A percentile compares a stretch with the other conserved stretches of the same genome.
Evolutionary conservation across 2,329 filamentous ascomycete genomes (phyloP).

Genomic region (Cladophialophora yegresii): DNA sequence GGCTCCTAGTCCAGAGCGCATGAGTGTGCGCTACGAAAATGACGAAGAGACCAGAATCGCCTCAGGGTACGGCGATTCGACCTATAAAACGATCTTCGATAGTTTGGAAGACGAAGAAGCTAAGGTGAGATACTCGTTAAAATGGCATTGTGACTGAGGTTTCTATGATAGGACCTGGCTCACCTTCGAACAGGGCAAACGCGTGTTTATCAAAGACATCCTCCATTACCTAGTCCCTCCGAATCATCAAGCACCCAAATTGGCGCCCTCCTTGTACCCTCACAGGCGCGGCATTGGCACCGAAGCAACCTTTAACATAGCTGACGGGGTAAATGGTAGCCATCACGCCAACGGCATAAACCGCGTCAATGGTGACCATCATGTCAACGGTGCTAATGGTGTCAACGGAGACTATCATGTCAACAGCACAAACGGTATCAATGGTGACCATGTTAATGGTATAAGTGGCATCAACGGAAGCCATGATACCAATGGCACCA

Average conservation of each 20-base stretch:
- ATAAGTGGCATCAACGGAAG: slow-evolving; percentile 2
- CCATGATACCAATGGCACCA: slow-evolving; percentile 29
- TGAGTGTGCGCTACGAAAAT: slow-evolving; percentile 74
- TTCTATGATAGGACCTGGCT: slow-evolving; percentile 36
- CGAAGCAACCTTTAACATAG: slow-evolving; percentile 37
- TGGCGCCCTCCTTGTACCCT: slow-evolving; percentile 73
- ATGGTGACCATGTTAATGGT: slow-evolving; percentile 9
- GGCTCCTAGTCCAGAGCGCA: slow-evolving; percentile 73
- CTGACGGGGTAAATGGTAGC: slow-evolving; percentile 38
- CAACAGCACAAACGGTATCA: slow-evolving; percentile 40
- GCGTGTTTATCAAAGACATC: slow-evolving; percentile 98
- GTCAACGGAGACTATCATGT: slow-evolving; percentile 39
- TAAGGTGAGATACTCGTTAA: slow-evolving; percentile 60
- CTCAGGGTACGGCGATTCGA: slow-evolving; percentile 50
- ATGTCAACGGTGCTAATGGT: slow-evolving; percentile 29
- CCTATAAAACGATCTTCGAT: slow-evolving; percentile 68
- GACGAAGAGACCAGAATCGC: slow-evolving; percentile 57
- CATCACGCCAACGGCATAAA: slow-evolving; percentile 6
- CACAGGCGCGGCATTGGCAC: slow-evolving; percentile 64
- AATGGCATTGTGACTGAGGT: background rate
- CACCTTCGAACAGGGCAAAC: slow-evolving; percentile 69
- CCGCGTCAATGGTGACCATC: slow-evolving; percentile 5
- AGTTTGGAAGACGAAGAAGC: slow-evolving; percentile 69
- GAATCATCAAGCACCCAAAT: slow-evolving; percentile 63
- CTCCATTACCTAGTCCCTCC: slow-evolving; percentile 86